Base-by-base conservation (phyloP, 106 monocot species). In the Dendrobium officinale region DNA sequence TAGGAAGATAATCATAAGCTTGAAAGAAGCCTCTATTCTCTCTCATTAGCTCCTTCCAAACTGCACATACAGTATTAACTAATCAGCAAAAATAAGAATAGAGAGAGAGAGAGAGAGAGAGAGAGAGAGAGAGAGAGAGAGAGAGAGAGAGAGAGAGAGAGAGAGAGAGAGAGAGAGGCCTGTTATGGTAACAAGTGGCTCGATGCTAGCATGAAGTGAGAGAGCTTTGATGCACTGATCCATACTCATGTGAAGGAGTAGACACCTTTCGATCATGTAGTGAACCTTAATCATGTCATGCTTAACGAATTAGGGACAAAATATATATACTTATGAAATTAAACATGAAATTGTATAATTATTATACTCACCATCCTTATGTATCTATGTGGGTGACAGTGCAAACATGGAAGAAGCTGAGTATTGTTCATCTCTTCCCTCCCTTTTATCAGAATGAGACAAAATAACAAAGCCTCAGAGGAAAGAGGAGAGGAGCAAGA, bases 261-360 rank as follows among this genome's bases (percentile, higher is more conserved):
- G 55, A 43, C 92, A 89, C 78, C 87, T 89, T 84, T 92, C 92
- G 15, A 92, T 90, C 84, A 90, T 80, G 48, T 90, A 83, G 15
- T 72, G 70, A 72, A 72, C 70, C 70, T 72, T 64, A 7, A 64
- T 64, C 64, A 64, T 61, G n/a, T 0, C 61, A 61, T 61, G 20
- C 22, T 24, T 24, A 4, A 61, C 61, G 8, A 51, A 51, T 51
- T 51, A 2, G 16, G 51, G 0, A 0, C 16, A 2, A 51, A 51
- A 13, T 51, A 0, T 15, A 51, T 51, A 51, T 51, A 51, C 45
- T 7, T 9, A 45, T 45, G 45, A 45, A 45, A 45, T 45, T 9
- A 45, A 45, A 45, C 45, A 45, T 8, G 45, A 45, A 13, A 13
- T 13, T 51, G 13, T 51, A 51, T 10, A 51, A 0, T 0, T 15